Conservation (phyloP, 23 red algal species). For the Chondrus crispus region DNA sequence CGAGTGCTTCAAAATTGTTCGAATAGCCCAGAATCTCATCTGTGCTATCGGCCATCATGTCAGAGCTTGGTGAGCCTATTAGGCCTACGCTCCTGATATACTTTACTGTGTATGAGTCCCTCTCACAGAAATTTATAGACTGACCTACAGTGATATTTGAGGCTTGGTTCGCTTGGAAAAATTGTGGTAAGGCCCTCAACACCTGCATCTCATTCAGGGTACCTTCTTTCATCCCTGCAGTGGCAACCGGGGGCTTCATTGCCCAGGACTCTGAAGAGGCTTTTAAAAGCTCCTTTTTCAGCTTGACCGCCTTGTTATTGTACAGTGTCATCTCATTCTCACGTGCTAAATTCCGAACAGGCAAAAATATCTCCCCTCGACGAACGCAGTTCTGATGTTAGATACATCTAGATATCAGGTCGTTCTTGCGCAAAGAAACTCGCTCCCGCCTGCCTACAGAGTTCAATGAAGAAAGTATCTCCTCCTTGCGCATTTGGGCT, state of each 20-base stretch:
- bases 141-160: too few species aligned
- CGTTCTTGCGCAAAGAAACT: not conserved
- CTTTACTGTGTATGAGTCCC: not conserved
- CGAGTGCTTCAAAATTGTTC: not conserved
- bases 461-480: too few species aligned
- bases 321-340: too few species aligned
- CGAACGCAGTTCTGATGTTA: not conserved
- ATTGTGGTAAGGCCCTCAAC: not conserved
- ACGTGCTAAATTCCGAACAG: too few species aligned
- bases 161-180: not conserved
- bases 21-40: not conserved
- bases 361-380: too few species aligned
- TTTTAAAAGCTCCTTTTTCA: too few species aligned
- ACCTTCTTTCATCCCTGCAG: conserved; percentile 11
- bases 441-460: not conserved
- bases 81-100: not conserved
- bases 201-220: not conserved
- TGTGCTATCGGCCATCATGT: not conserved
- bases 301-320: too few species aligned
- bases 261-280: not conserved
- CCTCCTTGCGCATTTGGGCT: too few species aligned
- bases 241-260: conserved; percentile 14
- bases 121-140: too few species aligned
- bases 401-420: not conserved
- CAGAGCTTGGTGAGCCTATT: not conserved